Conservation (phyloP, 2,329 filamentous ascomycete genomes). For the Emmonsia crescens region DNA sequence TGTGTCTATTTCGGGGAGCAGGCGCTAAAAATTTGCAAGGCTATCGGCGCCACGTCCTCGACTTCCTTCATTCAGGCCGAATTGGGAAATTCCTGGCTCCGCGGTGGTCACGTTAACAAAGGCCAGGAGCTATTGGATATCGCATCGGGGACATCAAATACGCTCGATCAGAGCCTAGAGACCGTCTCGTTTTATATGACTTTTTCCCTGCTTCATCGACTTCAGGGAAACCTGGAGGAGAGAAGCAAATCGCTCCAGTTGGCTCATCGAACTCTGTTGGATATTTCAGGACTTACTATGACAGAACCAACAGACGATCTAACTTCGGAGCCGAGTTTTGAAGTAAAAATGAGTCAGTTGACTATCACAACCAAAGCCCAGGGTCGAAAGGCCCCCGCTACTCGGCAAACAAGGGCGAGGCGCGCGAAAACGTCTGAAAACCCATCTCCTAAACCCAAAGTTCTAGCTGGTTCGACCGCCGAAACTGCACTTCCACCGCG, state of each 20-base stretch:
- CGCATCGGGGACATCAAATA: constrained; percentile 45
- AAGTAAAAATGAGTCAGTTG: constrained; percentile 34
- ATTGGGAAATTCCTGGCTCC: constrained; percentile 39
- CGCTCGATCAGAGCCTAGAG: constrained; percentile 40
- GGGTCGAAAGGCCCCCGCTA: constrained; percentile 7
- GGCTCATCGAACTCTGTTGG: constrained; percentile 36
- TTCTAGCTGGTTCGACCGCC: constrained; percentile 18
- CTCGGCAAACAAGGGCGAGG: background rate
- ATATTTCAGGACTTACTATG: constrained; percentile 28
- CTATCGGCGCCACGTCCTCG: constrained; percentile 51
- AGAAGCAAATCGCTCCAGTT: constrained; percentile 42
- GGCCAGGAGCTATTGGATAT: constrained; percentile 48
- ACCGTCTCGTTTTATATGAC: constrained; percentile 39
- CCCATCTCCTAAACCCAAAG: background rate
- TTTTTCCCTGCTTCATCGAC: constrained; percentile 37
- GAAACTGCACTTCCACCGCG: constrained; percentile 22
- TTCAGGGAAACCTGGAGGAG: constrained; percentile 31
- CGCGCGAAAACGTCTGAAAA: background rate
- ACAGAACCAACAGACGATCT: constrained; percentile 21
- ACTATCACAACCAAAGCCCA: constrained; percentile 23
- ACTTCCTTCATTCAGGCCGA: constrained; percentile 38
- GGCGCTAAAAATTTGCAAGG: constrained; percentile 63
- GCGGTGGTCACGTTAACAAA: constrained; percentile 40
- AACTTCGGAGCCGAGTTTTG: constrained; percentile 25
- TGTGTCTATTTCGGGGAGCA: constrained; percentile 81